Base-by-base conservation (phyloP, 805 yeast genomes). In the Lipomyces lipofer region DNA sequence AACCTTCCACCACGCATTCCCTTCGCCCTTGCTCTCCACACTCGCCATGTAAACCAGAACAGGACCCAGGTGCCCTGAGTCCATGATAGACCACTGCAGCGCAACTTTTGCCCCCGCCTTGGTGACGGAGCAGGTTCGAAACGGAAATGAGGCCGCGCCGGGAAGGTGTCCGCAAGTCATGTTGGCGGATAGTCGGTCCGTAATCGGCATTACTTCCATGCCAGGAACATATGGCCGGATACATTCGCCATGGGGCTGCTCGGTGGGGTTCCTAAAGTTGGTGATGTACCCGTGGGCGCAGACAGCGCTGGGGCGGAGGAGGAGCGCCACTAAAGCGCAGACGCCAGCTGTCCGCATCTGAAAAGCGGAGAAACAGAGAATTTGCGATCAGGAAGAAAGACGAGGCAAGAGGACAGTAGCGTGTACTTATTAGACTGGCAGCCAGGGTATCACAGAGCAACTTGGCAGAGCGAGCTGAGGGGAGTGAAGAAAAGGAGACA, bases 151-250 rank as follows among this genome's bases (percentile, higher is more conserved):
- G 10, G 33, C 27, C 13, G 24, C 49, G 12, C 42, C 49, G 13
- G 49, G 49, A 19, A 33, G 49, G 21, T 24, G 49, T 13, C 49
- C 49, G 24, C 49, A 33, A 6, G 49, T 46, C 49, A 46, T 46
- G 12, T 46, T 32, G 33, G 15, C 49, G n/a, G 49, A 46, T 13
- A 19, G 24, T 22, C 38, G 36, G 49, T 46, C 42, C 32, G 43
- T 46, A 32, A 36, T 32, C 21, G 49, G 49, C 13, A 12, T 10
- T 10, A 21, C 33, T 21, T 32, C 24, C 4, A 13, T 15, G 10
- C 29, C 22, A 19, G 15, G 13, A 15, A 24, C 46, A 22, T 46
- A 46, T 32, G 49, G 49, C 49, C 49, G 43, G 43, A 46, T 32
- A 21, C 49, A 46, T 9, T 46, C 29, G 13, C 49, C 49, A 10